Percentiles rank a stretch among this genome's conserved stretches.
phyloP scores from a whole-genome alignment of 345 rosid species.

The Populus ilicifolia region DNA sequence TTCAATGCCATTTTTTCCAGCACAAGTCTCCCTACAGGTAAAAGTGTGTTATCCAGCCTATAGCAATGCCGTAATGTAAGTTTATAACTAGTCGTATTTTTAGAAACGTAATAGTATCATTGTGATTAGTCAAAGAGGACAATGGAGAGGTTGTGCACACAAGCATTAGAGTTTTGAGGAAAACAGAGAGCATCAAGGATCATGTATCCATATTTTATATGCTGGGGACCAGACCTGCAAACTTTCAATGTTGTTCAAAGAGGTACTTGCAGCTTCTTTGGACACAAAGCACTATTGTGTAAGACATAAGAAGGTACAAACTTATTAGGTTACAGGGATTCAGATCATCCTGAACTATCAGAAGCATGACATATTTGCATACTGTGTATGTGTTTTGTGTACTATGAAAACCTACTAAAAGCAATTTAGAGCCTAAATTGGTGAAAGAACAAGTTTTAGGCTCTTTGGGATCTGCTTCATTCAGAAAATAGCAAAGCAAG shows the following conservation, averaged over 20 bases:
- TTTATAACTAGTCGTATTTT: not conserved
- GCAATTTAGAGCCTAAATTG: not conserved
- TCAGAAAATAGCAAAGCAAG: not conserved
- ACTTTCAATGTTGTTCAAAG: not conserved
- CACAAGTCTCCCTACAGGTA: constrained; percentile 42
- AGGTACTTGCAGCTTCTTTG: not conserved
- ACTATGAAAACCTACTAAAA: not conserved
- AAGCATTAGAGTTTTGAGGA: not conserved
- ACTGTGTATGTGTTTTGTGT: not conserved
- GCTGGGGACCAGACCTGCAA: not conserved
- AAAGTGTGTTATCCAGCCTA: constrained; percentile 10
- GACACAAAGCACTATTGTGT: not conserved
- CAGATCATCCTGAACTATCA: not conserved
- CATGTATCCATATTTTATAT: not conserved
- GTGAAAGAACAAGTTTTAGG: not conserved
- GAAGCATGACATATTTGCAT: not conserved
- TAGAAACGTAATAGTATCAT: not conserved
- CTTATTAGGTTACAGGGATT: not conserved
- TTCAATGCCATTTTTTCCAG: constrained; percentile 67
- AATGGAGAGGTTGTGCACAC: not conserved
- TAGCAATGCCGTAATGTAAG: not conserved
- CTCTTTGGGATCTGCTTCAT: not conserved
- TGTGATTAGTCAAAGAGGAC: not conserved
- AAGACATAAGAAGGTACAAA: not conserved
- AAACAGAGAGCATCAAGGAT: not conserved